Evolutionary conservation across 169 alveolate genomes (phyloP).

Genomic region (Blepharisma undulans): DNA sequence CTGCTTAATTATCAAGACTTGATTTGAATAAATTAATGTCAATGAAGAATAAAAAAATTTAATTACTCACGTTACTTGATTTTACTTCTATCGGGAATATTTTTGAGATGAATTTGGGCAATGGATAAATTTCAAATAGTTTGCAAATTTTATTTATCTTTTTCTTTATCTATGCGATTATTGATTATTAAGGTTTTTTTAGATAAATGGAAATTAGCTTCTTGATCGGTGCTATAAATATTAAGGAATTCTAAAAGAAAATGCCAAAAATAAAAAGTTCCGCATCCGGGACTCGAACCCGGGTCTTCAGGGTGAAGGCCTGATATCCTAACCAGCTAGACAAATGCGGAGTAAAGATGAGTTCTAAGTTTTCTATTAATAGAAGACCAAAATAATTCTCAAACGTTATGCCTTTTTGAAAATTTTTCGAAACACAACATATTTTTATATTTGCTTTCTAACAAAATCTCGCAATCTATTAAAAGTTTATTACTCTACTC

Average conservation of each 20-base stretch:
- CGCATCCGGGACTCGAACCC: constrained; percentile 99
- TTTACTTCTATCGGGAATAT: background rate
- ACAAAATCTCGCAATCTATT: background rate
- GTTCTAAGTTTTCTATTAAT: background rate
- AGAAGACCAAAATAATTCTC: background rate
- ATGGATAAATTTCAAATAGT: background rate
- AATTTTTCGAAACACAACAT: background rate
- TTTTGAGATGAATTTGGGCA: background rate
- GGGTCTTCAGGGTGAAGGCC: constrained; percentile 99
- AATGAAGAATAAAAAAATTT: background rate
- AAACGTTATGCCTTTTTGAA: background rate
- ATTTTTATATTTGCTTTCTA: background rate
- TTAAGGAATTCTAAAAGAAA: background rate
- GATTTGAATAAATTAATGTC: background rate
- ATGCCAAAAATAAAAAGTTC: constrained; percentile 35
- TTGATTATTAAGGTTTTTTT: background rate
- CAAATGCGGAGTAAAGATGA: constrained; percentile 78
- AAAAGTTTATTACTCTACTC: background rate
- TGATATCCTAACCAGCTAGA: constrained; percentile 98
- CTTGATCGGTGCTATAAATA: background rate
- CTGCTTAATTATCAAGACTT: background rate
- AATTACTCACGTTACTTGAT: background rate
- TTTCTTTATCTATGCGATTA: background rate
- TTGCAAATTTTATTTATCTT: no score
- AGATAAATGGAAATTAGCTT: background rate